A percentile compares a stretch with the other conserved stretches of the same genome.
Evolutionary conservation across 768 basidiomycete genomes (phyloP).

Genomic region (Austroboletus eburneus): DNA sequence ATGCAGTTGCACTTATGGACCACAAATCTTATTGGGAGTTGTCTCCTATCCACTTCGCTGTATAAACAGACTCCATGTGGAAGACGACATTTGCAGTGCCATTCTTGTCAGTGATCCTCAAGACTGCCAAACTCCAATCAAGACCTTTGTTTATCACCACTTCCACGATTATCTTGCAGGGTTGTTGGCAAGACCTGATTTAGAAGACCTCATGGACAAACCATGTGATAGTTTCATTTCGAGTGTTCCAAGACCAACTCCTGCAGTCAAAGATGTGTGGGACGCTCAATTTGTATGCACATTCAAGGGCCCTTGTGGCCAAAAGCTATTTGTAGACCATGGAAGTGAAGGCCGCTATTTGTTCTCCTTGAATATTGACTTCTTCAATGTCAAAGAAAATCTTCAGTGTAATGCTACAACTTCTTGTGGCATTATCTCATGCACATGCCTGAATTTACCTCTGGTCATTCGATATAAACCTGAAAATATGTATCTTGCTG

Average conservation of each 20-base stretch:
- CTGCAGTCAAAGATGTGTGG: not conserved
- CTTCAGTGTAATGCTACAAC: conserved; percentile 20
- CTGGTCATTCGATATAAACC: conserved; percentile 23
- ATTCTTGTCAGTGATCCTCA: not conserved
- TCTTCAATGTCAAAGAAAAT: conserved; percentile 32
- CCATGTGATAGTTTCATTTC: not conserved
- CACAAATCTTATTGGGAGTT: not conserved
- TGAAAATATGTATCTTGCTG: not conserved
- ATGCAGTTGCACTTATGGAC: not conserved
- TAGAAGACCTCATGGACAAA: not conserved
- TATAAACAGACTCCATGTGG: not conserved
- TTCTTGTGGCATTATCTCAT: conserved; percentile 31
- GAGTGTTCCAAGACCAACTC: not conserved
- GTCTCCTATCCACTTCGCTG: not conserved
- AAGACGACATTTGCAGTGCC: not conserved
- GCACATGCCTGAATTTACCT: conserved; percentile 33
- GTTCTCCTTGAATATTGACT: conserved; percentile 29
- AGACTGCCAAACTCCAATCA: not conserved
- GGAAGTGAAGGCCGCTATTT: not conserved
- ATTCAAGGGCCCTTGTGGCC: conserved; percentile 9
- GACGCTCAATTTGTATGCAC: not conserved
- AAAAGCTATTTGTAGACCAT: conserved; percentile 17
- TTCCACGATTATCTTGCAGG: conserved; percentile 1
- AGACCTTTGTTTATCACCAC: conserved; percentile 6
- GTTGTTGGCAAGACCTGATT: not conserved